Evolutionary conservation across 495 filamentous ascomycete genomes (phyloP).

Genomic region (Rhypophila decipiens): DNA sequence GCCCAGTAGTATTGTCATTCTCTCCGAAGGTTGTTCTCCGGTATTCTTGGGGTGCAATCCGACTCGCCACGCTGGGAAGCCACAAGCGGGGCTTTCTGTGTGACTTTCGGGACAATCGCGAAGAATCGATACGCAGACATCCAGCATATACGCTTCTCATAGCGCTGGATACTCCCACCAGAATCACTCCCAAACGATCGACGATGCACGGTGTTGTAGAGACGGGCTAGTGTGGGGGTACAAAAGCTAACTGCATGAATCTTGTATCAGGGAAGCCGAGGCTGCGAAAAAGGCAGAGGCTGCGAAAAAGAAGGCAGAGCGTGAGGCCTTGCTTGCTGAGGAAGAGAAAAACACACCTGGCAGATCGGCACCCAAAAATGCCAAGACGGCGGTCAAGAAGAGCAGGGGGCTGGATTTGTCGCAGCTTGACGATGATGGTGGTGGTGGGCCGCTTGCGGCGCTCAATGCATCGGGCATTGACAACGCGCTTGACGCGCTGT

Average conservation of each 20-base stretch:
- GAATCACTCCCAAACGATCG: too few species aligned
- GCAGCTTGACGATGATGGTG: conserved; percentile 54
- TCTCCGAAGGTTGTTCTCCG: background rate
- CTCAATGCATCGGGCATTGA: conserved; percentile 84
- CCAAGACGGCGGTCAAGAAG: conserved; percentile 62
- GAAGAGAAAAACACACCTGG: conserved; percentile 69
- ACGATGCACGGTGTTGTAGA: background rate
- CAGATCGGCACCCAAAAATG: conserved; percentile 54
- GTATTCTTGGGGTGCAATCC: background rate
- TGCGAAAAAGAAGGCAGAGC: conserved; percentile 82
- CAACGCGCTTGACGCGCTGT: conserved; percentile 80
- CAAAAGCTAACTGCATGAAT: background rate
- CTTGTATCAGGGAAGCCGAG: conserved; percentile 60
- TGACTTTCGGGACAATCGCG: background rate
- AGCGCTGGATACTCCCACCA: too few species aligned
- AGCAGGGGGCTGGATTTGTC: conserved; percentile 61
- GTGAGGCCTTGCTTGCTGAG: conserved; percentile 71
- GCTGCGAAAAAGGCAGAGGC: conserved; percentile 80
- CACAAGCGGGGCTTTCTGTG: background rate
- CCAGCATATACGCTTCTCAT: too few species aligned
- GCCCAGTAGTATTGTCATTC: background rate
- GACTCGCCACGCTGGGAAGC: conserved; percentile 2
- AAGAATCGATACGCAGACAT: too few species aligned
- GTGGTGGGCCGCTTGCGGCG: conserved; percentile 37
- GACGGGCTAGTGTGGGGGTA: background rate